phyloP scores from a whole-genome alignment of 2,329 filamentous ascomycete genomes.

The Aspergillus versicolor region DNA sequence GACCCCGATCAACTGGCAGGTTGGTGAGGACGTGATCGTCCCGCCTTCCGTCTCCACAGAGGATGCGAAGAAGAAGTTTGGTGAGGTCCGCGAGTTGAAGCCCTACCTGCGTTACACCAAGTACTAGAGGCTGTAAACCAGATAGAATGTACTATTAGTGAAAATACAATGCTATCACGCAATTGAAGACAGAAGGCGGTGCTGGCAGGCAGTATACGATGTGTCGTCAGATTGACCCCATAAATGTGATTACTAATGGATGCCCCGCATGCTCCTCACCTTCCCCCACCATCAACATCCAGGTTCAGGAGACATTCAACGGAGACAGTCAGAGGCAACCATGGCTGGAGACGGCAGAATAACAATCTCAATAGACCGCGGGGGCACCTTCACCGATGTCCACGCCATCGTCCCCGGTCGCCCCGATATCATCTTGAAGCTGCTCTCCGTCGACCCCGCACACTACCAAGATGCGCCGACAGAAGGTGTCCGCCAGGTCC shows the following conservation, averaged over 20 bases:
- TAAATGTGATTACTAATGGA: not conserved
- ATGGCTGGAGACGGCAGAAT: constrained; percentile 33
- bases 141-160: constrained; percentile 4
- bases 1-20: constrained; percentile 87
- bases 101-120: constrained; percentile 46
- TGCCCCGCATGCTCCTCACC: not conserved
- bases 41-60: constrained; percentile 78
- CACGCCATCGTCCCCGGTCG: constrained; percentile 38
- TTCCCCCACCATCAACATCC: not conserved
- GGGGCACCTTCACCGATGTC: constrained; percentile 43
- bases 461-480: constrained; percentile 57
- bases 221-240: constrained; percentile 4
- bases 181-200: not conserved
- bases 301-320: not conserved
- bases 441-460: constrained; percentile 40
- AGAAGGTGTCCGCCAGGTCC: constrained; percentile 78
- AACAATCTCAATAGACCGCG: constrained; percentile 41
- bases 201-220: not conserved
- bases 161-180: not conserved
- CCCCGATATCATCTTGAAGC: constrained; percentile 40
- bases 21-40: constrained; percentile 89
- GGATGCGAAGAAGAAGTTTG: constrained; percentile 85
- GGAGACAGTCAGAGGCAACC: not conserved
- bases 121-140: constrained; percentile 8
- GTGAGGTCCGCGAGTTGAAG: constrained; percentile 64